Base-by-base conservation (phyloP, 345 rosid genomes). In the Clarkia xantiana region DNA sequence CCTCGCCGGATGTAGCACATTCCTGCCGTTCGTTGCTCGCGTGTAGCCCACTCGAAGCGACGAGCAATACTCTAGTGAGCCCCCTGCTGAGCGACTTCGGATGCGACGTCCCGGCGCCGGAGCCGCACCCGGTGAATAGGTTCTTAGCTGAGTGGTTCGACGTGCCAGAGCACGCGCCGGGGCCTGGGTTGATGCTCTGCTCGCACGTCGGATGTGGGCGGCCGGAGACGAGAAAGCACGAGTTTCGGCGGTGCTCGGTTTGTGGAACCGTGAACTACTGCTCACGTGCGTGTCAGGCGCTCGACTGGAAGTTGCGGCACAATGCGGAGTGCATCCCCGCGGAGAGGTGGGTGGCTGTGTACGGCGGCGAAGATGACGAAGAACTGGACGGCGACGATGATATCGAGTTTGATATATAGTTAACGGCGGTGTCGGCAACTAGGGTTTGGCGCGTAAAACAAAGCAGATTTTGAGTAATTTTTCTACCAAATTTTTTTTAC, bases 31-130 rank as follows among this genome's bases (percentile, higher is more conserved):
- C 38, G 39, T 23, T 14, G 84, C 70, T 78, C 16, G 61, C 72
- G 18, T 70, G 86, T 68, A 67, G 44, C 17, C 64, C 41, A 11
- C 34, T 16, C 5, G 40, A 12, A 9, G 42, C 15, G 20, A 53
- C 2, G 3, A 65, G 47, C 67, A 60, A 52, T 39, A 58, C 56
- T 29, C 77, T 51, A 4, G 66, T 38, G 0, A 86, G 96, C 40
- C 90, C 94, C 1, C 53, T 91, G 65, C 63, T 91, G 0, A 86
- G 98, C 16, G 99, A 91, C 65, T 91, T 82, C 49, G 99, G 98
- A 1, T 91, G 96, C 73, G 84, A 86, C 71, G 94, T 91, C 14
- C 99, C 94, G 60, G 79, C 94, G 11, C 90, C 93, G 38, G 94
- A 84, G 60, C 65, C 76, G 0, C 95, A 91, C 38, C 94, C 94